Evolutionary conservation across 148 eudicot species (phyloP), one percentile per base, ranked within the genome.

Genomic region (Bassia scoparia): DNA sequence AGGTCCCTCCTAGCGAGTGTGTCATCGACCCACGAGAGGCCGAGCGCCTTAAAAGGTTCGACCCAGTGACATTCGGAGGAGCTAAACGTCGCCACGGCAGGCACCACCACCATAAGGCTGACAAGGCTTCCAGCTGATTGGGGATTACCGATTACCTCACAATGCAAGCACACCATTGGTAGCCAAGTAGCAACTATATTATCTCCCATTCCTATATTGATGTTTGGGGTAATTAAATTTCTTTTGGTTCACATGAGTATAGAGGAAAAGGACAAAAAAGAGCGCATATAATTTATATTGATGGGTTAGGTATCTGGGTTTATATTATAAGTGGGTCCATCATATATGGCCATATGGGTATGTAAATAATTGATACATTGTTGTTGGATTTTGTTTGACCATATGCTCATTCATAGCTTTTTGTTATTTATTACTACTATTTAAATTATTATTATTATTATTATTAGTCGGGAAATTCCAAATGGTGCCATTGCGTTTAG

Each of bases 31-130:
- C 82, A 9, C 68, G 34, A 11, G 98, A 90, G 79, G 90, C 89
- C 2, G 84, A 86, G 59, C 84, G 87, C 1, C 94, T 93, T 14
- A 80, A 76, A 30, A 72, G 82, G 37, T 90, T 82, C 8, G 93
- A 93, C 50, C 91, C 91, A 1, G 91, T 93, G 2, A 90, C 89
- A 0, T 93, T 90, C 12, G 91, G 93, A 9, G 87, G 89, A 24
- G 78, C 73, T 31, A 82, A 75, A 3, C 88, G 72, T 61, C 89
- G 67, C 61, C 89, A 66, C 9, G 79, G 85, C 6, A 86, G 84
- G 68, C 81, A 79, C 34, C 90, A 82, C 83, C 88, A 55, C 85
- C 83, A 76, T 38, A 65, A 56, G 46, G 49, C 58, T 20, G 75
- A 44, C 8, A 79, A 61, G 56, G 23, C 67, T 24, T 74, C 82